Percentiles rank a stretch among this genome's conserved stretches.
These are phyloP conservation scores for Pseudogymnoascus sp. DNA, from an alignment of 2,329 filamentous ascomycete genomes.

Conservation along the genomic window DNA sequence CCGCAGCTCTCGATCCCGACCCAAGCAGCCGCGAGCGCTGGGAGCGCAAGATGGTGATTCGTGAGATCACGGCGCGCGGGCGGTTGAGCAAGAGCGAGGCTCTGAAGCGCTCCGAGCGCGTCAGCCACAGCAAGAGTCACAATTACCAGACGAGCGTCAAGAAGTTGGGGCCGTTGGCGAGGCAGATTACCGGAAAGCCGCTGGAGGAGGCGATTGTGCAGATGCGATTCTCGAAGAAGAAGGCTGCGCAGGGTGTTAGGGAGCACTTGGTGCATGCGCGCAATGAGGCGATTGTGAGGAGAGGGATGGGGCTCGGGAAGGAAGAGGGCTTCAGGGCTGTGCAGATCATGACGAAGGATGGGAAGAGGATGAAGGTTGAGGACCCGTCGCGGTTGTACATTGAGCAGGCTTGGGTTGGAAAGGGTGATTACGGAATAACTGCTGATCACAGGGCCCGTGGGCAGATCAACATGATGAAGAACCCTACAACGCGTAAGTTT, in stretches of 20 bases:
- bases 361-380: slow-evolving; percentile 59
- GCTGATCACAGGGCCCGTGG: slow-evolving; percentile 72
- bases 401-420: slow-evolving; percentile 86
- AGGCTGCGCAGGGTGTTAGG: slow-evolving; percentile 71
- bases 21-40: slow-evolving; percentile 64
- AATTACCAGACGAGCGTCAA: slow-evolving; percentile 79
- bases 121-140: slow-evolving; percentile 53
- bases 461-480: slow-evolving; percentile 56
- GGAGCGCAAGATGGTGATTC: slow-evolving; percentile 77
- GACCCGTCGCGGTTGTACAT: slow-evolving; percentile 83
- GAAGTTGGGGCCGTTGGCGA: slow-evolving; percentile 79
- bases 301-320: slow-evolving; percentile 70
- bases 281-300: slow-evolving; percentile 68
- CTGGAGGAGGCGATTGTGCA: slow-evolving; percentile 88
- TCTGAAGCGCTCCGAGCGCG: slow-evolving; percentile 56
- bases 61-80: slow-evolving; percentile 61
- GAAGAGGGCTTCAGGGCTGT: slow-evolving; percentile 14
- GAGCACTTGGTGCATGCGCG: slow-evolving; percentile 74
- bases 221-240: slow-evolving; percentile 95
- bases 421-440: slow-evolving; percentile 51
- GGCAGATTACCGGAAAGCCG: slow-evolving; percentile 88
- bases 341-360: slow-evolving; percentile 66
- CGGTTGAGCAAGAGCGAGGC: slow-evolving; percentile 57
- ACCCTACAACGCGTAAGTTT: slow-evolving; percentile 66
- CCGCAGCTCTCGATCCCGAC: slow-evolving; percentile 63